Base-by-base conservation (phyloP, 768 basidiomycete genomes). In the Termitomyces sp. region DNA sequence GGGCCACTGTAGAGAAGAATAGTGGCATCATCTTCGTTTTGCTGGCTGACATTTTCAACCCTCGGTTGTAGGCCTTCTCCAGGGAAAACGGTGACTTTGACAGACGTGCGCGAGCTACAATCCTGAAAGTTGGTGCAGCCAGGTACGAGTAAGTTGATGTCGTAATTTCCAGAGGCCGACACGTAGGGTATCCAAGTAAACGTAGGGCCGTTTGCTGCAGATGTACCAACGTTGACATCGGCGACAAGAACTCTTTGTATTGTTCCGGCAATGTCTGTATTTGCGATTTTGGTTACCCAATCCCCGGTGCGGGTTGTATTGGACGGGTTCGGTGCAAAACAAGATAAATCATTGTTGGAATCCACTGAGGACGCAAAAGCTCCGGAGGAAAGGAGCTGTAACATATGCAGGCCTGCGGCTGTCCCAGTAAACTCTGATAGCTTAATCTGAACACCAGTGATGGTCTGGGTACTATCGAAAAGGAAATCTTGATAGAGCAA, bases 401-500 rank as follows among this genome's bases (percentile, higher is more conserved):
- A 71, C 55, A 97, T 79, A 71, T 96, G 94, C 38, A 99, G 76
- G 46, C 96, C 97, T 4, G 92, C 84, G 8, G 86, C 84, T 9
- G 78, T 74, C 40, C 95, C 96, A 49, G 77, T 81, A 82, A 90
- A 96, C 51, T 80, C 76, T 8, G 88, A 85, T 20, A 98, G 78
- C 58, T 86, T 89, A 68, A 99, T 79, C 73, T 96, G 89, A 63
- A 97, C 85, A 54, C 97, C 97, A 7, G 95, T 97, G 67, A 98
- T 84, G n/a, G 79, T 75, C 38, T 84, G 70, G 7, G 82, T 71
- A 32, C 70, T 71, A 54, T 80, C 74, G 72, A 98, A 98, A 45
- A 97, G 76, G 76, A 97, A 99, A 73, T 99, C 97, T 73, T 98
- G 95, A 71, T 94, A 98, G 1, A 85, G 81, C 59, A 98, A 75